Evolutionary conservation across 768 basidiomycete genomes (phyloP), one percentile per base, ranked within the genome.

Genomic region (Russula sp.): DNA sequence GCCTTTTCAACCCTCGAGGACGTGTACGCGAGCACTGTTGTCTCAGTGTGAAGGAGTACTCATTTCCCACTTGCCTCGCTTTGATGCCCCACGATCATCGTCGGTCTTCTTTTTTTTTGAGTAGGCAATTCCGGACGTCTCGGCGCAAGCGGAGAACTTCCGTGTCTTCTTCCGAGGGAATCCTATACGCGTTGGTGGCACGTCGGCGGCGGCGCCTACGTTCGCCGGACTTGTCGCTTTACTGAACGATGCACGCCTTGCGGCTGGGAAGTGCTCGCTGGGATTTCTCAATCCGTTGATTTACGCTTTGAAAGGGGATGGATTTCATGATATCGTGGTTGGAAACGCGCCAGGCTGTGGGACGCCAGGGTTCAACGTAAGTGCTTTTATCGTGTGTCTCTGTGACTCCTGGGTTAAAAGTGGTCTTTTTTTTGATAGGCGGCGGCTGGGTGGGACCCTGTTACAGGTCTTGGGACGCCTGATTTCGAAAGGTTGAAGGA

Each of bases 271-370:
- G 56, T 69, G 73, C 11, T 61, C 85, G 28, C 74, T 89, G n/a
- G 87, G 87, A 0, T 87, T 88, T 74, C 75, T 89, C 64, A 88
- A 88, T 72, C 87, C 85, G 2, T 75, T 85, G 53, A 60, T 88
- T 2, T 88, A 89, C 70, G 71, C 72, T n/a, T 71, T 67, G 20
- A 76, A 76, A 6, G 58, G 69, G 7, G 48, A 56, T 9, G 80
- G 75, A 71, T 75, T 88, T 60, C 86, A 84, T 61, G 87, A 89
- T 67, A 81, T 88, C 67, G 83, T 10, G 6, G 59, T 70, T 10
- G 87, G 87, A 0, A 80, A 80, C 56, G 84, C 85, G 62, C 77
- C 78, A 1, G 81, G 81, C 11, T 88, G 87, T 70, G 85, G 85
- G 5, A 88, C 87, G 1, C 69, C 72, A 24, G 87, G 87, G 5